Evolutionary conservation across 805 yeast genomes (phyloP).

Genomic region (Saccharomycopsis fibuligera): DNA sequence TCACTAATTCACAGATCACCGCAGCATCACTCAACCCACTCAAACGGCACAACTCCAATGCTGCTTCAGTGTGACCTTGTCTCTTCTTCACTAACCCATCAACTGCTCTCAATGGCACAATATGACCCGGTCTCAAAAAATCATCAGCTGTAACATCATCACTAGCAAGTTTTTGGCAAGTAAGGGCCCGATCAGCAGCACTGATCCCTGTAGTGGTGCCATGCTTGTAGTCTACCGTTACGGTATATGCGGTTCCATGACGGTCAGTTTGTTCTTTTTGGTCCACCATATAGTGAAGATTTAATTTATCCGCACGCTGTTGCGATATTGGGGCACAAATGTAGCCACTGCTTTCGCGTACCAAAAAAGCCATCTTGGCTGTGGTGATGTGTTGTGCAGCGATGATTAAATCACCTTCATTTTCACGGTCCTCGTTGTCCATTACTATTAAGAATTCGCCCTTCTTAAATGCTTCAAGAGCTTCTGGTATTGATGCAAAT

Average conservation of each 20-base stretch:
- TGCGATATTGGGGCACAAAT: conserved; percentile 86
- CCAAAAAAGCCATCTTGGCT: conserved; percentile 89
- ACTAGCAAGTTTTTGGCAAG: conserved; percentile 67
- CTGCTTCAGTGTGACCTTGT: conserved; percentile 97
- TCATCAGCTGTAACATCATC: conserved; percentile 50
- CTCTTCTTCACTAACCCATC: conserved; percentile 77
- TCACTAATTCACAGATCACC: conserved; percentile 88
- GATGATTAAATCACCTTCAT: conserved; percentile 93
- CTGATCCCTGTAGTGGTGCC: conserved; percentile 97
- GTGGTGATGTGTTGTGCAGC: conserved; percentile 82
- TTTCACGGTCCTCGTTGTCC: conserved; percentile 95
- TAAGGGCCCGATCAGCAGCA: conserved; percentile 87
- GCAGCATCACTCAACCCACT: conserved; percentile 81
- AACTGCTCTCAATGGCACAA: conserved; percentile 86
- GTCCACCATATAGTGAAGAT: conserved; percentile 65
- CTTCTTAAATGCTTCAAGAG: conserved; percentile 60
- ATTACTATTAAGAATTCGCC: conserved; percentile 90
- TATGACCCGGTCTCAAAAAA: conserved; percentile 89
- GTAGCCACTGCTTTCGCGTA: conserved; percentile 82
- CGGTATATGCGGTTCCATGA: conserved; percentile 95
- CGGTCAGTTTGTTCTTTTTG: conserved; percentile 56
- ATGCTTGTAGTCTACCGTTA: conserved; percentile 77
- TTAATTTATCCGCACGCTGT: conserved; percentile 70
- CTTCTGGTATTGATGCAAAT: conserved; percentile 59
- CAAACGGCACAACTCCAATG: conserved; percentile 76